These are phyloP conservation scores for Aristolochia contorta DNA, from an alignment of 164 flowering plant genomes.

Conservation along the genomic window DNA sequence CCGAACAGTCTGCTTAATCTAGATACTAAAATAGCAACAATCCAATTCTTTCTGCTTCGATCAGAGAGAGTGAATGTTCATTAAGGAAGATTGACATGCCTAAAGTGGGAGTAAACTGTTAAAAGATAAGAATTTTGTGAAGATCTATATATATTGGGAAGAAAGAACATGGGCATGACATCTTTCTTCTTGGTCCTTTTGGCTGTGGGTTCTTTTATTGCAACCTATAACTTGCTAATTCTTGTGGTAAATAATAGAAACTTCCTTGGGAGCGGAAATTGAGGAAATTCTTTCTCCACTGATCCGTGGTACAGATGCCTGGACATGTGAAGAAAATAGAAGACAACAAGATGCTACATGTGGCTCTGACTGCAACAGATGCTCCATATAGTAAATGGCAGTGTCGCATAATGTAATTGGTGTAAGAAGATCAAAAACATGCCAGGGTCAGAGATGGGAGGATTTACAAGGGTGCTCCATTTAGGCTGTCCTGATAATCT, in stretches of 20 bases:
- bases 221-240: constrained; percentile 48
- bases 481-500: constrained; percentile 78
- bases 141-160: neutral
- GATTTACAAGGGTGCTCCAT: constrained; percentile 82
- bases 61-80: too few species aligned
- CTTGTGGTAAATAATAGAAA: constrained; percentile 31
- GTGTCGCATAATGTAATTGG: constrained; percentile 95
- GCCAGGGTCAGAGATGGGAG: constrained; percentile 95
- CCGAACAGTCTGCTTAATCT: too few species aligned
- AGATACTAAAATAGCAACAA: too few species aligned
- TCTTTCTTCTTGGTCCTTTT: constrained; percentile 37
- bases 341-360: constrained; percentile 34
- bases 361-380: constrained; percentile 89
- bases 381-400: constrained; percentile 91
- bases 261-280: constrained; percentile 3
- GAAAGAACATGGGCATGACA: constrained; percentile 27
- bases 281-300: constrained; percentile 11
- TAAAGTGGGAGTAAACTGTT: too few species aligned
- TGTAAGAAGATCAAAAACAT: constrained; percentile 57
- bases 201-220: constrained; percentile 45
- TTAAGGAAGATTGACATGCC: too few species aligned
- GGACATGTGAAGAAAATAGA: constrained; percentile 19
- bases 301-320: constrained; percentile 74
- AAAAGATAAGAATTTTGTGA: neutral
- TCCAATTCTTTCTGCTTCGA: too few species aligned